A percentile compares a stretch with the other conserved stretches of the same genome.
These are phyloP conservation scores for Mycena citricolor DNA, from an alignment of 1,284 basidiomycete genomes.

Conservation along the genomic window DNA sequence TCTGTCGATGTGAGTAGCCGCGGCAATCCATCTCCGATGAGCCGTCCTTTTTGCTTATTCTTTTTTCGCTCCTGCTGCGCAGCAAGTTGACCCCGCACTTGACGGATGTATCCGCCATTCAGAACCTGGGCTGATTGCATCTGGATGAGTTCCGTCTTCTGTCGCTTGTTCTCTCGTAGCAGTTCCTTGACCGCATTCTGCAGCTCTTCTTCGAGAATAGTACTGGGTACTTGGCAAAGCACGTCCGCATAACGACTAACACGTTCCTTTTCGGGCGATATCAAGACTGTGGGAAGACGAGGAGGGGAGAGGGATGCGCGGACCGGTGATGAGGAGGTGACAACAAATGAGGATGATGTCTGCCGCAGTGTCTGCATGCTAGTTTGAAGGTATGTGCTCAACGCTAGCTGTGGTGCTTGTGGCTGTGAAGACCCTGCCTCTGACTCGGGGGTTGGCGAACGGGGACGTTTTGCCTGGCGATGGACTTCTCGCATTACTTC, in stretches of 20 bases:
- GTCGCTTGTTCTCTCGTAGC: conserved; percentile 8
- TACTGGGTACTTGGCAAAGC: no score
- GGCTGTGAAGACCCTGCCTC: no score
- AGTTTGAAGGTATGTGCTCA: no score
- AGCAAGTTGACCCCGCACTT: conserved; percentile 23
- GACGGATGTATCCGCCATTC: conserved; percentile 21
- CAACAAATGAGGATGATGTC: neutral
- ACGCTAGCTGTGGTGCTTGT: no score
- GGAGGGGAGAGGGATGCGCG: conserved; percentile 2
- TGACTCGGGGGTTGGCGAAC: no score
- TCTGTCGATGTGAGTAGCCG: conserved; percentile 22
- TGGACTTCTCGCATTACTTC: no score
- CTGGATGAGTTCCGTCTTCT: conserved; percentile 16
- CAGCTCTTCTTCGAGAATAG: conserved; percentile 17
- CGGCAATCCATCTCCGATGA: conserved; percentile 26
- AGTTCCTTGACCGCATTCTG: conserved; percentile 15
- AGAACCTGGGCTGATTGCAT: conserved; percentile 24
- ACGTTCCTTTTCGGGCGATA: conserved; percentile 2
- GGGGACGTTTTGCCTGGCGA: no score
- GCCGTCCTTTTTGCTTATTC: conserved; percentile 15
- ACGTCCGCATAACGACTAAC: neutral
- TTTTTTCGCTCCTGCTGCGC: conserved; percentile 27
- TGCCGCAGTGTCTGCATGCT: no score
- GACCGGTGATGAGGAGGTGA: conserved; percentile 2
- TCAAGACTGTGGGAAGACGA: neutral